Evolutionary conservation across 2,329 filamentous ascomycete genomes (phyloP).

Genomic region (Rhexocercosporidium sp.): DNA sequence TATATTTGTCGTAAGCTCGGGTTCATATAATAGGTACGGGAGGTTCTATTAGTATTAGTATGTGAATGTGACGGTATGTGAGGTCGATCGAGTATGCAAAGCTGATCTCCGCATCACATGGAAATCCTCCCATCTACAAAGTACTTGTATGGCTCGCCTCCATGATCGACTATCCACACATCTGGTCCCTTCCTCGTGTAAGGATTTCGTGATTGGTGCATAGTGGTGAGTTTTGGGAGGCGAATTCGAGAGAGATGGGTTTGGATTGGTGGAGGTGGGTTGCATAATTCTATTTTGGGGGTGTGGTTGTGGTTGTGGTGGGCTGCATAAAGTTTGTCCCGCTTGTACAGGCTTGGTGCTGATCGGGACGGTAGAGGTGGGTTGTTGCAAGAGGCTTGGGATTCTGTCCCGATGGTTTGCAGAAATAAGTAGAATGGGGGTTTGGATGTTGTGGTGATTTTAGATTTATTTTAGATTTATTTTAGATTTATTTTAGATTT

Average conservation of each 20-base stretch:
- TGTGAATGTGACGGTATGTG: too few relatives aligned
- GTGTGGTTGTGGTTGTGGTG: neutral
- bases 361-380: neutral
- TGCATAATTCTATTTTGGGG: constrained; percentile 12
- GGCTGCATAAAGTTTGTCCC: constrained; percentile 3
- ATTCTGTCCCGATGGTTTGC: neutral
- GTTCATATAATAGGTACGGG: too few relatives aligned
- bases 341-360: neutral
- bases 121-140: neutral
- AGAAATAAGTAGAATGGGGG: neutral
- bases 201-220: neutral
- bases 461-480: neutral
- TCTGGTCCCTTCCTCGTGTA: neutral
- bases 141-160: neutral
- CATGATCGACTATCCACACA: too few relatives aligned
- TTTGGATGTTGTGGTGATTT: neutral
- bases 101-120: constrained; percentile 1
- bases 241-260: neutral
- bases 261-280: neutral
- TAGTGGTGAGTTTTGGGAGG: neutral
- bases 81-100: neutral
- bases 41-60: too few relatives aligned
- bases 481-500: too few relatives aligned
- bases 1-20: too few relatives aligned
- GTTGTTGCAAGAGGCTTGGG: too few relatives aligned